Evolutionary conservation across 352 stramenopile genomes (phyloP).

Genomic region (Globisporangium polare): DNA sequence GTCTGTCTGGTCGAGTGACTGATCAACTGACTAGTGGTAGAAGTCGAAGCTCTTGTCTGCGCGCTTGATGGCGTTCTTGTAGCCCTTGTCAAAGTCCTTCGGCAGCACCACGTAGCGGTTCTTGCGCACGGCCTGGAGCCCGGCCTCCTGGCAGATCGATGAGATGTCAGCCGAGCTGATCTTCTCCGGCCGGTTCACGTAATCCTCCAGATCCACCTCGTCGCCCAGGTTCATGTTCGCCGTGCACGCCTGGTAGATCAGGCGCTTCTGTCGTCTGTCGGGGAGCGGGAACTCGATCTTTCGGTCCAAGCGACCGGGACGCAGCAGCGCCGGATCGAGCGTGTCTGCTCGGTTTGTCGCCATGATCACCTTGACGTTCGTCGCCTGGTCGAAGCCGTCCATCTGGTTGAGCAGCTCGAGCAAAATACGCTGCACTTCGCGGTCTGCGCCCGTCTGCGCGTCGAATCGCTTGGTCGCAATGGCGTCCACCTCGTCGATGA

Average conservation of each 20-base stretch:
- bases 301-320: constrained; percentile 96
- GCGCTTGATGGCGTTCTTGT: constrained; percentile 99
- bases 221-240: constrained; percentile 99
- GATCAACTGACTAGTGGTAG: constrained; percentile 90
- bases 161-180: constrained; percentile 98
- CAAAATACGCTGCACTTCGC: constrained; percentile 98
- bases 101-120: constrained; percentile 99
- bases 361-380: constrained; percentile 99
- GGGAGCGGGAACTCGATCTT: constrained; percentile 99
- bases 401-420: constrained; percentile 99
- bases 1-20: background rate
- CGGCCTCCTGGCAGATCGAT: constrained; percentile 98
- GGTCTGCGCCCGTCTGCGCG: constrained; percentile 96
- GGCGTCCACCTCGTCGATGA: constrained; percentile 99
- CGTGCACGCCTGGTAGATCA: constrained; percentile 99
- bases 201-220: constrained; percentile 99
- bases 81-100: constrained; percentile 99
- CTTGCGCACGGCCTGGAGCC: constrained; percentile 98
- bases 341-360: constrained; percentile 99
- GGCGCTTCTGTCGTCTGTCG: constrained; percentile 99
- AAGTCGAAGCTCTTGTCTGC: constrained; percentile 99
- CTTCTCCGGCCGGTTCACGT: constrained; percentile 99
- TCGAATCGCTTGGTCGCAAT: constrained; percentile 99
- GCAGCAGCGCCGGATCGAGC: constrained; percentile 97
- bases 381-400: constrained; percentile 99